Conservation (phyloP, 228 moss, liverwort and hornwort genomes). For the Sphagnum fallax region DNA sequence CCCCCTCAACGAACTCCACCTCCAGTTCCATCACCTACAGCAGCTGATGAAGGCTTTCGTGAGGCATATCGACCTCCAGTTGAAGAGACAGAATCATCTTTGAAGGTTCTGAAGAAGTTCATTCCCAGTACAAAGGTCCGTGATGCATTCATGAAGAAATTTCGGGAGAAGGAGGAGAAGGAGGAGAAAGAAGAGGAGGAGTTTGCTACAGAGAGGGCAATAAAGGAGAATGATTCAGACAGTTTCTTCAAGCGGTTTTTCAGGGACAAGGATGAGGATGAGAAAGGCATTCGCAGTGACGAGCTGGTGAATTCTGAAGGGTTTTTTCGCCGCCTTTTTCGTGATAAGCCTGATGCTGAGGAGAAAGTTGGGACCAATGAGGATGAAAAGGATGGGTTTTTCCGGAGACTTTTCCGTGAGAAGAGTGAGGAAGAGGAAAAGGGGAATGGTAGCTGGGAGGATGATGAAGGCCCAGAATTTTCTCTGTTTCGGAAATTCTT, state of each 20-base stretch:
- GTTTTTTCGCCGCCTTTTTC: slow-evolving; percentile 81
- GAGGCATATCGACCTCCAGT: slow-evolving; percentile 49
- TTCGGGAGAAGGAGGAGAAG: slow-evolving; percentile 83
- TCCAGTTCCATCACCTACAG: slow-evolving; percentile 36
- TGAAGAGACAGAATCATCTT: slow-evolving; percentile 80
- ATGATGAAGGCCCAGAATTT: slow-evolving; percentile 83
- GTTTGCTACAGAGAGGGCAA: slow-evolving; percentile 43
- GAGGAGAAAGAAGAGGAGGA: slow-evolving; percentile 77
- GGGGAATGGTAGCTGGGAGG: slow-evolving; percentile 40
- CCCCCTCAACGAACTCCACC: slow-evolving; percentile 65
- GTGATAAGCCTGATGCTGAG: slow-evolving; percentile 73
- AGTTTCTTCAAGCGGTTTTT: slow-evolving; percentile 84
- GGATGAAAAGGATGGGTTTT: slow-evolving; percentile 96
- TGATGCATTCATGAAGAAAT: slow-evolving; percentile 85
- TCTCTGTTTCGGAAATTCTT: slow-evolving; percentile 79
- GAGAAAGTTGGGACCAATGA: slow-evolving; percentile 51
- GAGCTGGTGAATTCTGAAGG: slow-evolving; percentile 72
- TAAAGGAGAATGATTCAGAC: slow-evolving; percentile 80
- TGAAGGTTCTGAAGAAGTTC: slow-evolving; percentile 88
- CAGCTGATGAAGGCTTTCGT: slow-evolving; percentile 71
- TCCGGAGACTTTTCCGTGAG: slow-evolving; percentile 72
- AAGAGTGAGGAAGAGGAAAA: slow-evolving; percentile 73
- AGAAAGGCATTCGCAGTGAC: slow-evolving; percentile 71
- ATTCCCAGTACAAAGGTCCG: slow-evolving; percentile 95
- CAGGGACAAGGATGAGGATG: slow-evolving; percentile 90